Evolutionary conservation across 306 rosid species (phyloP).

Genomic region (Alnus rubra): DNA sequence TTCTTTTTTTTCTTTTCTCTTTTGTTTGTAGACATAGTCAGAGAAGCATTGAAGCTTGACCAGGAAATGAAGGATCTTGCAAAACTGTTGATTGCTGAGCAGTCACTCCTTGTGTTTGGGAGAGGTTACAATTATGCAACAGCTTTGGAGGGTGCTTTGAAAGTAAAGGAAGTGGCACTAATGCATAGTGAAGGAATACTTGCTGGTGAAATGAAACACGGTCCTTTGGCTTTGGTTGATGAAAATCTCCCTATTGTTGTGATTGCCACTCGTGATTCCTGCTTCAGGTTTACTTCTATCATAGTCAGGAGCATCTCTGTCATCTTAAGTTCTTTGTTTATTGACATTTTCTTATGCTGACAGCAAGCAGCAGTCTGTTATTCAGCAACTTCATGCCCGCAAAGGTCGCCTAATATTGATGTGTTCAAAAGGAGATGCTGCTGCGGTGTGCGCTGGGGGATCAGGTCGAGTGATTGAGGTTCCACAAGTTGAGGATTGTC

Average conservation of each 20-base stretch:
- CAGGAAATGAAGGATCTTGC: constrained; percentile 91
- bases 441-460: constrained; percentile 59
- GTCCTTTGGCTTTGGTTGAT: constrained; percentile 95
- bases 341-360: constrained; percentile 30
- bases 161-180: constrained; percentile 97
- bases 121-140: constrained; percentile 96
- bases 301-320: constrained; percentile 11
- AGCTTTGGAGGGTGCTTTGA: constrained; percentile 96
- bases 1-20: constrained; percentile 11
- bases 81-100: constrained; percentile 77
- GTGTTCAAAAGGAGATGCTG: constrained; percentile 90
- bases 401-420: constrained; percentile 88
- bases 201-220: constrained; percentile 99
- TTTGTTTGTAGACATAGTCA: constrained; percentile 64
- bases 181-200: constrained; percentile 99
- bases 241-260: constrained; percentile 90
- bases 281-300: constrained; percentile 78
- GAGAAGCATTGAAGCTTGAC: constrained; percentile 91
- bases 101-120: constrained; percentile 96
- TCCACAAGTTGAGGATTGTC: constrained; percentile 92
- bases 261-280: constrained; percentile 87
- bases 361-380: constrained; percentile 99
- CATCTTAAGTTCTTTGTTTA: constrained; percentile 28
- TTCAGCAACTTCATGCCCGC: constrained; percentile 98
- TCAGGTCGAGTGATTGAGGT: constrained; percentile 84